Evolutionary conservation across 108 stramenopile genomes (phyloP).

Genomic region (Nitzschia sp.): DNA sequence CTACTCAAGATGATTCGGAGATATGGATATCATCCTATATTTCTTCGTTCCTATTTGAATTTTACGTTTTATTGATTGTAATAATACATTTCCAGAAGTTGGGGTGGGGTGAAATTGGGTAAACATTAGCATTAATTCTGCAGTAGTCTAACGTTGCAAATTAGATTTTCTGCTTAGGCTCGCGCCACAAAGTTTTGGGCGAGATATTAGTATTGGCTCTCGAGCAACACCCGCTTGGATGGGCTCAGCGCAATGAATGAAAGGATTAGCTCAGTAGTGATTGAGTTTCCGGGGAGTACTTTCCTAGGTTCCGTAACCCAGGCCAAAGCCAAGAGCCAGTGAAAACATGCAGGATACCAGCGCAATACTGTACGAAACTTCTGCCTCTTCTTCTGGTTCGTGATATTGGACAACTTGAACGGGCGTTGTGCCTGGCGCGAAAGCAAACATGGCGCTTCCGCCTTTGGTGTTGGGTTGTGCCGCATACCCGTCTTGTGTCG

Average conservation of each 20-base stretch:
- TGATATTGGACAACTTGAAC: slow-evolving; percentile 24
- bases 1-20: too few relatives aligned
- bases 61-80: too few relatives aligned
- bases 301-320: slow-evolving; percentile 76
- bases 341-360: slow-evolving; percentile 80
- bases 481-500: background rate
- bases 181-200: background rate
- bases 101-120: background rate
- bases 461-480: background rate
- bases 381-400: slow-evolving; percentile 54
- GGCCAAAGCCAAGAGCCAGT: slow-evolving; percentile 82
- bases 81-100: too few relatives aligned
- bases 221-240: background rate
- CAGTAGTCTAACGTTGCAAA: slow-evolving; percentile 33
- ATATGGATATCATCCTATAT: too few relatives aligned
- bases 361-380: slow-evolving; percentile 76
- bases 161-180: slow-evolving; percentile 39
- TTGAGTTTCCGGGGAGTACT: background rate
- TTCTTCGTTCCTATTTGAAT: too few relatives aligned
- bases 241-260: slow-evolving; percentile 13
- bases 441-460: slow-evolving; percentile 3
- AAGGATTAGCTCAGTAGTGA: background rate
- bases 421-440: background rate
- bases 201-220: slow-evolving; percentile 14
- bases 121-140: slow-evolving; percentile 12